Percentiles rank a stretch among this genome's conserved stretches.
Evolutionary conservation across 2,329 filamentous ascomycete genomes (phyloP).

Genomic region (Penicillium sp.): DNA sequence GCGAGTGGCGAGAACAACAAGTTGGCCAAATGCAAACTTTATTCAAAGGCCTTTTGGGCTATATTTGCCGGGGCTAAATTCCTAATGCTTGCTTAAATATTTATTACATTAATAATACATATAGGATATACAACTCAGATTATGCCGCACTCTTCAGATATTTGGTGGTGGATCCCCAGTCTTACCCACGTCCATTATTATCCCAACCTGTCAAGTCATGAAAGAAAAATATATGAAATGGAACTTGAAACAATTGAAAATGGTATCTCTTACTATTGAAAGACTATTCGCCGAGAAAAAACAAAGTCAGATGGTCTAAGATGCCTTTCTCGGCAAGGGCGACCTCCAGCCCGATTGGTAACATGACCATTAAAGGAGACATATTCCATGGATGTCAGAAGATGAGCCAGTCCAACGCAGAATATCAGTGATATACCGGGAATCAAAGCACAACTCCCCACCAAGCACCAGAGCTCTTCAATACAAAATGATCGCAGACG

Average conservation of each 20-base stretch:
- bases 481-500: neutral
- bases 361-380: constrained; percentile 3
- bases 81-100: neutral
- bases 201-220: neutral
- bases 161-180: neutral
- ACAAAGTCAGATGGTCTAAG: constrained; percentile 3
- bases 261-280: constrained; percentile 2
- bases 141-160: neutral
- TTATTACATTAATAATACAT: neutral
- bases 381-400: constrained; percentile 7
- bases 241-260: neutral
- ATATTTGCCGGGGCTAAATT: neutral
- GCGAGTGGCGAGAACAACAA: neutral
- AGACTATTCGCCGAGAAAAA: neutral
- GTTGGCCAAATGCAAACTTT: neutral
- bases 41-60: neutral
- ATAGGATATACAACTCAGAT: neutral
- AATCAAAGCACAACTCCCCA: neutral
- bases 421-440: constrained; percentile 2
- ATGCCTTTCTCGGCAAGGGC: neutral
- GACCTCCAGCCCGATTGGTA: constrained; percentile 3
- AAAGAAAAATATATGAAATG: neutral
- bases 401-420: constrained; percentile 7
- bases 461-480: neutral
- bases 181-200: neutral